Base-by-base conservation (phyloP, 2,329 filamentous ascomycete species). In the Penicillium sp. region DNA sequence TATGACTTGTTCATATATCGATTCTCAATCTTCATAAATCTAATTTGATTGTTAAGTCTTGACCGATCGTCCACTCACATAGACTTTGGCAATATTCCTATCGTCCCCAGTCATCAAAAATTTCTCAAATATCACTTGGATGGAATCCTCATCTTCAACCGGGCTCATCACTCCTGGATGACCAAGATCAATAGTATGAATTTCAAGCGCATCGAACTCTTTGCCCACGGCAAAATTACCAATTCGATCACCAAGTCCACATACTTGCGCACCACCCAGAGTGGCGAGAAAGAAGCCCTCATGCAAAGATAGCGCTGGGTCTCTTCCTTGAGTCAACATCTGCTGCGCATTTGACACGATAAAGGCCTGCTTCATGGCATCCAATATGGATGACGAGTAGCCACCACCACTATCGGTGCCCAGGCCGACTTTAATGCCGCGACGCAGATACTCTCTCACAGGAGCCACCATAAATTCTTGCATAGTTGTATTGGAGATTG, bases 71-170 rank as follows among this genome's bases (percentile, higher is more conserved):
- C 83, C 83, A 7, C 68, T 63, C 0, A 86, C 80, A 67, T 76
- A 86, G 0, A 86, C 84, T 18, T 75, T 65, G 0, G 66, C 63
- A 47, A 86, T 83, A 59, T 86, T 86, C 4, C 84, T 74, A 63
- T 87, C 84, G 64, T 87, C 84, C 0, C 82, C 84, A 2, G 83
- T 86, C 82, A 86, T 85, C 29, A 87, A 61, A 55, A 84, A 87
- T 72, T 86, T 87, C 51, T 86, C 82, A 55, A 86, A 81, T 16
- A 84, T 70, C 0, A 71, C 78, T 44, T 68, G 64, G 0, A 71
- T 38, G 0, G 69, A 70, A 47, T 86, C 83, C 0, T 69, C 71
- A 0, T 81, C 77, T 57, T 85, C 79, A 0, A 81, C 62, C 10
- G 80, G 78, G 0, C 82, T 78, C 74, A 82, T 84, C 2, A 80